Evolutionary conservation across 2,329 filamentous ascomycete genomes (phyloP).

Genomic region (Dactylonectria estremocensis): DNA sequence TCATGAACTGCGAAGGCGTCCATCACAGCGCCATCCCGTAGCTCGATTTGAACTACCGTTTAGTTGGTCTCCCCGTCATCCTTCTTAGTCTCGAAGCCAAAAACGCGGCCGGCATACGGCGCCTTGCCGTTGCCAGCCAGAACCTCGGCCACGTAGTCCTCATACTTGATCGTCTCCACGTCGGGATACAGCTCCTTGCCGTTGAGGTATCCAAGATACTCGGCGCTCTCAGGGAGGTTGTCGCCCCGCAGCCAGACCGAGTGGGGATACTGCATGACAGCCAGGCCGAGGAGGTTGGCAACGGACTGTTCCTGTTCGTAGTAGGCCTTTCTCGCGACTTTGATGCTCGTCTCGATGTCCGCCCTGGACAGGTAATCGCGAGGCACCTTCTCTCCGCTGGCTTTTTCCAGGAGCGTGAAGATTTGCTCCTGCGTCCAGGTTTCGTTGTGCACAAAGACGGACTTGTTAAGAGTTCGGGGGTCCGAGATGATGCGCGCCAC

Average conservation of each 20-base stretch:
- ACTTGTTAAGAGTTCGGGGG: slow-evolving; percentile 66
- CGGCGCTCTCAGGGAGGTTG: slow-evolving; percentile 66
- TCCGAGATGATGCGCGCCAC: slow-evolving; percentile 67
- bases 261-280: background rate
- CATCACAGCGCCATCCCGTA: background rate
- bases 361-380: slow-evolving; percentile 8
- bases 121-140: slow-evolving; percentile 16
- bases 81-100: slow-evolving; percentile 1
- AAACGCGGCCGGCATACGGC: slow-evolving; percentile 3
- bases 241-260: slow-evolving; percentile 58
- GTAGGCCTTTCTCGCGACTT: background rate
- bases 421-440: slow-evolving; percentile 62
- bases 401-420: slow-evolving; percentile 60
- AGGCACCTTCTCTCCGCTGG: slow-evolving; percentile 63
- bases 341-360: background rate
- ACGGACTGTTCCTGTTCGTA: background rate
- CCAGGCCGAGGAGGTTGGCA: background rate
- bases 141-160: background rate
- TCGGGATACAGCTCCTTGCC: slow-evolving; percentile 67
- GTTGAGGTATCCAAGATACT: slow-evolving; percentile 69
- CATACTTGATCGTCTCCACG: slow-evolving; percentile 1
- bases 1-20: background rate
- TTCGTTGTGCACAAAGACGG: slow-evolving; percentile 64
- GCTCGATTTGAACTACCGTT: background rate
- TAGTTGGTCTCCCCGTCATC: background rate